Evolutionary conservation across 441 rosid species (phyloP), one percentile per base, ranked within the genome.

Genomic region (Euphorbia schlechtendalii): DNA sequence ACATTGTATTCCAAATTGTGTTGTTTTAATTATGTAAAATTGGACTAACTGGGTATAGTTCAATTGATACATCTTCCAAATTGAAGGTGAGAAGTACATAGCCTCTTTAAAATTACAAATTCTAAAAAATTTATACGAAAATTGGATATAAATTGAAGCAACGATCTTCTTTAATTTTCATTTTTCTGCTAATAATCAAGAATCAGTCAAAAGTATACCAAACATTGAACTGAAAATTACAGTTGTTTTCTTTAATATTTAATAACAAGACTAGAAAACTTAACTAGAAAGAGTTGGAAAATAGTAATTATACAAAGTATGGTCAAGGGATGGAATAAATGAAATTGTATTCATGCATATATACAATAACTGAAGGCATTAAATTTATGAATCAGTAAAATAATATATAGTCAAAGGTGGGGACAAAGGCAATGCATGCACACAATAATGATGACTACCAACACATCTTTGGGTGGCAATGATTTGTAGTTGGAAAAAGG

Each of bases 371-470:
- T 30, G 46, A 22, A 4, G 2, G 15, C 15, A 46, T 46, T 46
- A 17, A 46, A 41, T 13, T 46, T 17, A 15, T 17, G 3, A 46
- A 46, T 15, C 17, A 41, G 3, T 0, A 46, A 13, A 46, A 46
- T 14, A 14, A 15, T 14, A 46, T 18, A 51, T 9, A 46, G 20
- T 13, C 13, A 63, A 36, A 38, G 41, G 38, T 13, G 66, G 43
- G 54, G 67, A 46, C 22, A 4, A 63, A 34, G 62, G 30, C 52
- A 61, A 32, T 45, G 69, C 65, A 30, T 57, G 62, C 60, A 46
- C 61, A 21, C 20, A 46, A 46, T 46, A 36, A 34, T 15, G 46
- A 65, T 72, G 64, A 59, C 53, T 61, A 58, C 32, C 63, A 24
- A 22, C 41, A 34, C 41, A 38, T 67, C 27, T 65, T 32, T 22